These are phyloP conservation scores for Fraxinus platypoda DNA, from an alignment of 305 asterid species.

Conservation along the genomic window DNA sequence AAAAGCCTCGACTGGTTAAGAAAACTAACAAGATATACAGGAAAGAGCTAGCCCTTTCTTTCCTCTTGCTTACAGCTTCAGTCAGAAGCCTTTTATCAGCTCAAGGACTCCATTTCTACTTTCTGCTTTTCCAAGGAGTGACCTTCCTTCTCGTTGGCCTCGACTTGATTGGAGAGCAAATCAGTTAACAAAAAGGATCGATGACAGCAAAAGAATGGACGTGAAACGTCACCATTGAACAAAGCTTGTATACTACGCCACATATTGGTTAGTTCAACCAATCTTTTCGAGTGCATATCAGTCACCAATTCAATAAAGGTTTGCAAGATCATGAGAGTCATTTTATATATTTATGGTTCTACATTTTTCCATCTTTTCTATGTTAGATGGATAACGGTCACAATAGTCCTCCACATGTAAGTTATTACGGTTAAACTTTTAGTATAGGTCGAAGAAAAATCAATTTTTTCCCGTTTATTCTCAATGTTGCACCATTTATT, in stretches of 20 bases:
- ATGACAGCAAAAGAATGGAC: background rate
- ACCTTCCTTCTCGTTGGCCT: conserved; percentile 66
- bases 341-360: conserved; percentile 10
- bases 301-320: conserved; percentile 21
- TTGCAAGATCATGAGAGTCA: background rate
- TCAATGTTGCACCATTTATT: background rate
- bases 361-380: background rate
- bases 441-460: conserved; percentile 15
- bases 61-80: conserved; percentile 58
- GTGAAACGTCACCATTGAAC: background rate
- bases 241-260: background rate
- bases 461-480: conserved; percentile 3
- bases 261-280: conserved; percentile 18
- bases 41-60: conserved; percentile 65
- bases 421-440: conserved; percentile 15
- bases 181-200: conserved; percentile 24
- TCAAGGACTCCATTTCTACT: conserved; percentile 71
- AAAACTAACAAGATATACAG: conserved; percentile 61
- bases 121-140: conserved; percentile 70
- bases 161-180: conserved; percentile 65
- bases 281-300: conserved; percentile 19
- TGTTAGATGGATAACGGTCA: conserved; percentile 28
- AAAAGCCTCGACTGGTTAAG: conserved; percentile 22
- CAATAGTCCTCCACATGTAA: conserved; percentile 28
- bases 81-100: conserved; percentile 63